Evolutionary conservation across 2,329 filamentous ascomycete species (phyloP).

Genomic region (Leptodontidium sp.): DNA sequence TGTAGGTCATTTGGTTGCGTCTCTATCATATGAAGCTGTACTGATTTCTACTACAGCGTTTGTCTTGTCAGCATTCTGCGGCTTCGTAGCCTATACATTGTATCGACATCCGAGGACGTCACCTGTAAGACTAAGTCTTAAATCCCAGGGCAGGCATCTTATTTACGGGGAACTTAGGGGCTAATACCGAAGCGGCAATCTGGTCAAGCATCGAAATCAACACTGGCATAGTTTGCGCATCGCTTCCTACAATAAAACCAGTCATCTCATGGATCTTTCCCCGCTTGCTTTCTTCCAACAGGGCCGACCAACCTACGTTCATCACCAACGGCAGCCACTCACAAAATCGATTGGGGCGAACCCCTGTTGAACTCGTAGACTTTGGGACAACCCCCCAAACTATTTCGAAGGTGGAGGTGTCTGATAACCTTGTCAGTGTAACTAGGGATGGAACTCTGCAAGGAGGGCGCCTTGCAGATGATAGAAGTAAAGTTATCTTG

Average conservation of each 20-base stretch:
- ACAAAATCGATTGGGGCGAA: slow-evolving; percentile 1
- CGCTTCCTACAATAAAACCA: slow-evolving; percentile 70
- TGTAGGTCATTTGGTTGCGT: background rate
- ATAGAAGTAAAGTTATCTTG: background rate
- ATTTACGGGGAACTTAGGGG: slow-evolving; percentile 14
- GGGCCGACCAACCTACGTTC: background rate
- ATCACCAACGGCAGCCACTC: slow-evolving; percentile 1
- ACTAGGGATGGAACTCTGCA: background rate
- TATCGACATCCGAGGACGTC: background rate
- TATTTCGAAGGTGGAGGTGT: slow-evolving; percentile 1
- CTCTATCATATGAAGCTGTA: background rate
- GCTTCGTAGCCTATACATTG: background rate
- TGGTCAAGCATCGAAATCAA: slow-evolving; percentile 47
- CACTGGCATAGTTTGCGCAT: slow-evolving; percentile 57
- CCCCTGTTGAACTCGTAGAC: background rate
- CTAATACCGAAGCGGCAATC: slow-evolving; percentile 38
- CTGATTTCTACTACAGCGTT: slow-evolving; percentile 11
- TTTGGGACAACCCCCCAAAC: background rate
- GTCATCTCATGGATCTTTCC: slow-evolving; percentile 48
- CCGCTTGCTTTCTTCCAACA: slow-evolving; percentile 12
- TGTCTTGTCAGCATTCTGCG: slow-evolving; percentile 1
- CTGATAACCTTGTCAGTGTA: background rate
- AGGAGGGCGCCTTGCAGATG: background rate
- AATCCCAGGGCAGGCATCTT: slow-evolving; percentile 5
- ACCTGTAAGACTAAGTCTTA: slow-evolving; percentile 9